Base-by-base conservation (phyloP, 2,329 filamentous ascomycete genomes). In the Fusarium subtropicale region DNA sequence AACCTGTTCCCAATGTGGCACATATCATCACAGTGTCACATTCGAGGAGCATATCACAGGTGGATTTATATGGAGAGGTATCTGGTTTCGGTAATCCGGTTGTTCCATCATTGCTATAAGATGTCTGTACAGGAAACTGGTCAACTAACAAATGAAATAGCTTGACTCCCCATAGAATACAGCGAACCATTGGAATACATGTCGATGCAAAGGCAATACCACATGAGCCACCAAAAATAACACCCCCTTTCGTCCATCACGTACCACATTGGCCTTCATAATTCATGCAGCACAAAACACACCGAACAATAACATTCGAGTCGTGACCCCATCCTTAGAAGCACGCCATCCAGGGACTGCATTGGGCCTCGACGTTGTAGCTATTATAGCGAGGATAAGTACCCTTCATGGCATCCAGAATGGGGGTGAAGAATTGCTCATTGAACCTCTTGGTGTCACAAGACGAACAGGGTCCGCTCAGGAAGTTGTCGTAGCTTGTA, bases 301-400 rank as follows among this genome's bases (percentile, higher is more conserved):
- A 61, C 70, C 54, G 13, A 30, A 51, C 38, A 20, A 54, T 45
- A 48, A 11, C 26, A 33, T 30, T 31, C 22, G 45, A 20, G 38
- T 15, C 31, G n/a, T 45, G 15, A 12, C 12, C 33, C 3, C 34
- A 24, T 10, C 13, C 34, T 41, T 54, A 60, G 34, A n/a, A 22
- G 22, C 79, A 81, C 20, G 74, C 78, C 71, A 80, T 79, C 79
- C 79, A 81, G 18, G 79, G 79, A 30, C 76, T 73, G 48, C 79
- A 81, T 55, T 80, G 74, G 7, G 78, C 79, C 56, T 81, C 73
- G 9, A 81, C 71, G 28, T 74, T 77, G 60, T 80, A 81, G 55
- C 76, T 79, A 66, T 78, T 77, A 66, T 78, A 81, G 15, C 72
- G 66, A n/a, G 80, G 79, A 44, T 79, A 81, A 31, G 77, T 81